Evolutionary conservation across 306 rosid species (phyloP).

Genomic region (Cicer pinnatifidum): DNA sequence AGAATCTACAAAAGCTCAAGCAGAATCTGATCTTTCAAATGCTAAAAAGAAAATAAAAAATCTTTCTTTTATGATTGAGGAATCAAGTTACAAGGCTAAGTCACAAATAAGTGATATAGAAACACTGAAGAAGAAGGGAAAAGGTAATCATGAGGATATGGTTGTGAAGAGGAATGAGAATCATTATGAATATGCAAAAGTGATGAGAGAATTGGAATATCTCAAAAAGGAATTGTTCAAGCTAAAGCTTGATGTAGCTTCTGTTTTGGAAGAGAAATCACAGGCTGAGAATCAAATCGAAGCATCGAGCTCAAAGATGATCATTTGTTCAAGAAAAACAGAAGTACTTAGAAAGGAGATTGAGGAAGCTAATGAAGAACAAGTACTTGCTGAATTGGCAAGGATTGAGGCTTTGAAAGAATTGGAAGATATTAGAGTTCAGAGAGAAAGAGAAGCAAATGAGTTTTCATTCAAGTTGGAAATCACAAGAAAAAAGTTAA

Average conservation of each 20-base stretch:
- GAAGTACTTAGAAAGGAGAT: slow-evolving; percentile 67
- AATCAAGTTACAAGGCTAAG: slow-evolving; percentile 51
- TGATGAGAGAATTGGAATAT: slow-evolving; percentile 70
- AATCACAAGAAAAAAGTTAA: slow-evolving; percentile 50
- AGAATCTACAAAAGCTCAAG: slow-evolving; percentile 58
- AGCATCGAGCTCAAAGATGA: slow-evolving; percentile 52
- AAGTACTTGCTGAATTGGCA: slow-evolving; percentile 81
- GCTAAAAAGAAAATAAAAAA: slow-evolving; percentile 55
- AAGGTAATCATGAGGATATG: slow-evolving; percentile 24
- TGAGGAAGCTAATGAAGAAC: slow-evolving; percentile 77
- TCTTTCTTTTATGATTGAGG: slow-evolving; percentile 56
- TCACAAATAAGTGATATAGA: slow-evolving; percentile 52
- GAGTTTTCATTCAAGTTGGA: slow-evolving; percentile 55
- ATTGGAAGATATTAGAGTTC: slow-evolving; percentile 56
- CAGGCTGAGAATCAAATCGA: slow-evolving; percentile 58
- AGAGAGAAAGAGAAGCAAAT: slow-evolving; percentile 58
- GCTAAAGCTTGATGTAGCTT: slow-evolving; percentile 81
- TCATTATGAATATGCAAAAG: slow-evolving; percentile 50
- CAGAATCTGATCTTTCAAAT: slow-evolving; percentile 62
- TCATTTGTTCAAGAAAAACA: slow-evolving; percentile 45
- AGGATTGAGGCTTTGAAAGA: slow-evolving; percentile 88
- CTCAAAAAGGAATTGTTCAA: slow-evolving; percentile 66
- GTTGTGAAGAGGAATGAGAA: slow-evolving; percentile 43
- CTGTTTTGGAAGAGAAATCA: slow-evolving; percentile 61
- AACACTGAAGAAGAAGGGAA: slow-evolving; percentile 47